Evolutionary conservation across 1,139 yeast species (phyloP).

Genomic region (Yamadazyma diospyri): DNA sequence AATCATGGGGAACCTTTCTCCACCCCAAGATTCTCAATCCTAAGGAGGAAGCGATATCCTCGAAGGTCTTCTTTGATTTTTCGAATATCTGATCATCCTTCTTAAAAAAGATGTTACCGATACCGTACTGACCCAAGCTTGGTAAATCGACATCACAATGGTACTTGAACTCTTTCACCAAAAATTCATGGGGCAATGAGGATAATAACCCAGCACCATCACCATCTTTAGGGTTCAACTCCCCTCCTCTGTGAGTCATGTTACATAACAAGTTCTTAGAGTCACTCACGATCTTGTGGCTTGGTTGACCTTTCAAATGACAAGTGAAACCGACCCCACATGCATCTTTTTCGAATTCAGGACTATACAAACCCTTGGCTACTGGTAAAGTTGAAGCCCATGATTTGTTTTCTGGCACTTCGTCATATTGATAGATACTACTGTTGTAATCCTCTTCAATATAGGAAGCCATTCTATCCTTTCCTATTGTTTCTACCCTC

Average conservation of each 20-base stretch:
- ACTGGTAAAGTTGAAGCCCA: constrained; percentile 92
- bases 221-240: constrained; percentile 93
- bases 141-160: constrained; percentile 64
- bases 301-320: constrained; percentile 81
- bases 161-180: constrained; percentile 76
- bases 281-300: constrained; percentile 92
- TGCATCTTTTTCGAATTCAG: constrained; percentile 91
- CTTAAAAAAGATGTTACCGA: constrained; percentile 89
- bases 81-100: constrained; percentile 67
- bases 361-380: constrained; percentile 88
- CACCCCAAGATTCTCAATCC: constrained; percentile 87
- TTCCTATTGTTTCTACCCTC: constrained; percentile 1
- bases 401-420: constrained; percentile 72
- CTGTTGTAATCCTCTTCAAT: constrained; percentile 40
- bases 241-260: constrained; percentile 99
- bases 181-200: constrained; percentile 85
- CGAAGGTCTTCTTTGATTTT: constrained; percentile 73
- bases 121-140: constrained; percentile 82
- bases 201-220: constrained; percentile 98
- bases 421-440: constrained; percentile 62
- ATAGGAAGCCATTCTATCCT: constrained; percentile 27
- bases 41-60: constrained; percentile 68
- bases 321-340: constrained; percentile 99
- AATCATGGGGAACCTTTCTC: constrained; percentile 95
- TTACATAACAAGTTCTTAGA: constrained; percentile 85